Conservation (phyloP, 129 eudicot genomes). For the Dittrichia graveolens region DNA sequence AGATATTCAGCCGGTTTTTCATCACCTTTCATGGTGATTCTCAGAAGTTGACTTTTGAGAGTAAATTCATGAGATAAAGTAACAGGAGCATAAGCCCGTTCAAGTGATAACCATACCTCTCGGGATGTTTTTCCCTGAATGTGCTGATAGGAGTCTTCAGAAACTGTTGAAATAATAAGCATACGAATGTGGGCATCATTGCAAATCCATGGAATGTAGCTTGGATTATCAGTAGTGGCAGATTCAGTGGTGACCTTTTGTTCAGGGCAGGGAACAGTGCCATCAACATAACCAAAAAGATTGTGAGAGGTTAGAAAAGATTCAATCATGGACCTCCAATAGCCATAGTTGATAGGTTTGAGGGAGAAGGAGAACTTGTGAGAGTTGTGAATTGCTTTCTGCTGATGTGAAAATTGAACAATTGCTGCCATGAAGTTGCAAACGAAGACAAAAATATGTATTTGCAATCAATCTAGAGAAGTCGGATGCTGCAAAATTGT, state of each 20-base stretch:
- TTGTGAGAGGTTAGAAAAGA: constrained; percentile 1
- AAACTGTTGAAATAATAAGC: constrained; percentile 18
- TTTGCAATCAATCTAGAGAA: too few species aligned
- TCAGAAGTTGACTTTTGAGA: constrained; percentile 15
- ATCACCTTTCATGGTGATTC: constrained; percentile 17
- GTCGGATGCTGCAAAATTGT: too few species aligned
- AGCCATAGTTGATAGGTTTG: constrained; percentile 20
- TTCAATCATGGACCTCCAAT: constrained; percentile 17
- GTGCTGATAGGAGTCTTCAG: neutral
- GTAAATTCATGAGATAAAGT: constrained; percentile 21
- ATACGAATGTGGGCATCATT: constrained; percentile 3
- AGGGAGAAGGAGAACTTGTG: constrained; percentile 18
- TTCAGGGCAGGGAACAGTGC: neutral
- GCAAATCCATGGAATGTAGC: neutral
- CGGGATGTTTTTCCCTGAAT: neutral
- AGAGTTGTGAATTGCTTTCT: constrained; percentile 19
- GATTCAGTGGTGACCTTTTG: neutral
- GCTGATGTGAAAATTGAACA: neutral
- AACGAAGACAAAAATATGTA: too few species aligned
- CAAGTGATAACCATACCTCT: constrained; percentile 2
- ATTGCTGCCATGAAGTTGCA: constrained; percentile 3
- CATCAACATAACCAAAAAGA: neutral
- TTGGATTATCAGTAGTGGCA: constrained; percentile 8
- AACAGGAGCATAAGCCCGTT: constrained; percentile 19
- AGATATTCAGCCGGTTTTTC: constrained; percentile 16